Evolutionary conservation across 306 rosid genomes (phyloP), one percentile per base, ranked within the genome.

Genomic region (Nissolia schottii): DNA sequence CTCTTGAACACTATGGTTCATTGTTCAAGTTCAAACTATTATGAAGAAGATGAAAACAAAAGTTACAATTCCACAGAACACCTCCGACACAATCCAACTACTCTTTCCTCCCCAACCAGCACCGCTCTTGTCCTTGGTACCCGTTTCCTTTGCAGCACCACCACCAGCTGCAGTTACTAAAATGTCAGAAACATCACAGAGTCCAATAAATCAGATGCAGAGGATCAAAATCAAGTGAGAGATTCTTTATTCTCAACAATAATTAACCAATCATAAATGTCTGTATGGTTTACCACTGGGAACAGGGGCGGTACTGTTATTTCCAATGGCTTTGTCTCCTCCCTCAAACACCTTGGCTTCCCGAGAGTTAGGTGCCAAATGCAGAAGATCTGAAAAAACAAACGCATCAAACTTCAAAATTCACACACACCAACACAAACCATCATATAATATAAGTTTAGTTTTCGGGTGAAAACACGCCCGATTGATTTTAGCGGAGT

Each of bases 261-360:
- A 6, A 27, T 6, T 15, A 4, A 34, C 14, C 3, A 23, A 14
- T 35, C 25, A 51, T 67, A 46, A 3, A 10, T 23, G 15, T n/a
- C n/a, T n/a, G n/a, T n/a, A n/a, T n/a, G n/a, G n/a, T 5, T 79
- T 81, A 89, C 90, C 92, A 35, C 77, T 77, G n/a, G 83, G 10
- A 31, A 15, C 12, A 0, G 88, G 40, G 23, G 82, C 1, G 5
- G 80, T 3, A 35, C 20, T 37, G 22, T 31, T 82, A 4, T 61
- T 66, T 20, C 28, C 62, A 22, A 35, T 24, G 31, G 32, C 16
- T 16, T 75, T 71, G 3, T 75, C 54, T 40, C 8, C 31, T 2
- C 70, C 93, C 72, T 65, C 55, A 76, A 92, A 92, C 57, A 84
- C 50, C 79, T 89, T 92, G 11, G 93, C 94, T 0, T 81, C 84